Conservation (phyloP, 306 rosid species). For the Hippophae tibetana region DNA sequence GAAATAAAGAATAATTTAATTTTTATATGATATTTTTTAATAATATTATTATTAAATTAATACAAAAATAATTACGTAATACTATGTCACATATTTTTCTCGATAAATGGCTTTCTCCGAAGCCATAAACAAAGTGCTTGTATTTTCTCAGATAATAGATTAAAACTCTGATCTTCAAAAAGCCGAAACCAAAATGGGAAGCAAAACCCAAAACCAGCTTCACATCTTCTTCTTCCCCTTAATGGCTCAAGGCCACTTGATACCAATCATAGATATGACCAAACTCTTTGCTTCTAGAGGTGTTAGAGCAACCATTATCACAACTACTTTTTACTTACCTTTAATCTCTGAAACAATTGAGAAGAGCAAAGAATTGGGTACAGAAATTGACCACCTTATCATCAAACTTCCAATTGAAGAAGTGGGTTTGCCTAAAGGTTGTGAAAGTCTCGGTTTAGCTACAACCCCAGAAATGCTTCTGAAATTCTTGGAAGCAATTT, state of each 20-base stretch:
- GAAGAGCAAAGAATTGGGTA: neutral
- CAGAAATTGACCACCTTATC: neutral
- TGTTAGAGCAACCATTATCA: constrained; percentile 13
- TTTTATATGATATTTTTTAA: too few species aligned
- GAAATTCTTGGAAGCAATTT: neutral
- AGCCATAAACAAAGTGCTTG: too few species aligned
- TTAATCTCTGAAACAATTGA: neutral
- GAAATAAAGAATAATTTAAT: too few species aligned
- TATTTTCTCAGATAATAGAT: too few species aligned
- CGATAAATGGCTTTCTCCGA: too few species aligned
- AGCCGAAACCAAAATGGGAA: too few species aligned
- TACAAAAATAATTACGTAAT: too few species aligned
- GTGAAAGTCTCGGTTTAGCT: constrained; percentile 12
- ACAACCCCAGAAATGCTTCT: neutral
- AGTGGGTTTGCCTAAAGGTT: constrained; percentile 29
- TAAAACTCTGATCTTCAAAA: too few species aligned
- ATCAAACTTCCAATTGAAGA: constrained; percentile 2
- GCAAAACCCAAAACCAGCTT: neutral
- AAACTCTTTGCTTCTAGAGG: constrained; percentile 11
- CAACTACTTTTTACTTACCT: constrained; percentile 7
- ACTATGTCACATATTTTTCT: too few species aligned
- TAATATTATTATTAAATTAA: too few species aligned
- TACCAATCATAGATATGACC: constrained; percentile 19
- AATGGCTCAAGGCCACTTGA: constrained; percentile 19
- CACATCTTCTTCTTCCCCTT: constrained; percentile 27